Conservation (phyloP, 2,329 filamentous ascomycete genomes). For the Davidsoniella australis region DNA sequence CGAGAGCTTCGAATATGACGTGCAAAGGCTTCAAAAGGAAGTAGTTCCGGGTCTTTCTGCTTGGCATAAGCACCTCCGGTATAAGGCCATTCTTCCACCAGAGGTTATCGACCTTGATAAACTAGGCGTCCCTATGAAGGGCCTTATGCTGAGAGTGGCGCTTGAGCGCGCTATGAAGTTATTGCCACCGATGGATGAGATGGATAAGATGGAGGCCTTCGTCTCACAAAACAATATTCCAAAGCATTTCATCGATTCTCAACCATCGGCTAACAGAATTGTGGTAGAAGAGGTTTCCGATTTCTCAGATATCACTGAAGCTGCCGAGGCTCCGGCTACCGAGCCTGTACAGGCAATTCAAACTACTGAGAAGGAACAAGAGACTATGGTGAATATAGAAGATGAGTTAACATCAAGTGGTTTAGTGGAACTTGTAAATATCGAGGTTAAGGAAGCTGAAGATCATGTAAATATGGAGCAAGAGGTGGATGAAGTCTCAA, state of each 20-base stretch:
- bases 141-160: constrained; percentile 2
- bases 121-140: constrained; percentile 5
- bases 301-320: too few species aligned
- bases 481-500: neutral
- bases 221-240: neutral
- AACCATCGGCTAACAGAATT: too few species aligned
- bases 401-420: too few species aligned
- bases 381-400: neutral
- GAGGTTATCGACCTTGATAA: constrained; percentile 3
- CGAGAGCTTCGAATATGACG: constrained; percentile 34
- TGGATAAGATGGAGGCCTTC: neutral
- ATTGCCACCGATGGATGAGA: constrained; percentile 1
- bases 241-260: neutral
- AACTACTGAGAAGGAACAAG: neutral
- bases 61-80: constrained; percentile 9
- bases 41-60: constrained; percentile 20
- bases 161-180: constrained; percentile 5
- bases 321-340: too few species aligned
- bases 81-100: constrained; percentile 7
- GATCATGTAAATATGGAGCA: neutral
- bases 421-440: too few species aligned
- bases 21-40: constrained; percentile 26
- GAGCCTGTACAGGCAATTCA: too few species aligned
- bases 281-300: too few species aligned
- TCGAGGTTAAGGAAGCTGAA: neutral